These are phyloP conservation scores for Rhynchosporium secalis DNA, from an alignment of 2,329 filamentous ascomycete genomes.

Conservation along the genomic window DNA sequence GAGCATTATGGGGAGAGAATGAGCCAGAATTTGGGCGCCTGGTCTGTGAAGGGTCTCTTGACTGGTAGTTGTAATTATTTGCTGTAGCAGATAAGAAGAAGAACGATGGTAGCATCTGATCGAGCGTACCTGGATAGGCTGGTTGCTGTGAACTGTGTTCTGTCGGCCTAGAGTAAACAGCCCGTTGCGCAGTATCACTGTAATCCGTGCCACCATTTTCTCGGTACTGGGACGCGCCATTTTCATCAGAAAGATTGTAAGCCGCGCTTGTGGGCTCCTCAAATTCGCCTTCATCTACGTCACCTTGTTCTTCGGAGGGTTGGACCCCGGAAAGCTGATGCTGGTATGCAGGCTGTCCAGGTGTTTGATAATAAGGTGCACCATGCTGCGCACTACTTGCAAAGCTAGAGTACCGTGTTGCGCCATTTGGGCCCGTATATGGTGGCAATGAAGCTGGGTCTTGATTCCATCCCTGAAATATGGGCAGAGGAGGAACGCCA, in stretches of 20 bases:
- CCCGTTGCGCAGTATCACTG: constrained; percentile 30
- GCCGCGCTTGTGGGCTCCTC: constrained; percentile 46
- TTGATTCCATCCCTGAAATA: constrained; percentile 39
- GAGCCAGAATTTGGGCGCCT: constrained; percentile 32
- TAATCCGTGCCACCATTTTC: constrained; percentile 31
- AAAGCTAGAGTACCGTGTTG: constrained; percentile 26
- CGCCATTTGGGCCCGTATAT: constrained; percentile 28
- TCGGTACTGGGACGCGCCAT: constrained; percentile 37
- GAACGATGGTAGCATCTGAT: background rate
- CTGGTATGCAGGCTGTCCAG: constrained; percentile 29
- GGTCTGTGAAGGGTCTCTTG: constrained; percentile 23
- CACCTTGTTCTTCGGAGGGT: constrained; percentile 64
- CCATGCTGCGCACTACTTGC: constrained; percentile 23
- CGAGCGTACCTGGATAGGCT: constrained; percentile 28
- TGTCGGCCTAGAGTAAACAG: constrained; percentile 28
- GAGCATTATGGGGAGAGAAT: constrained; percentile 34
- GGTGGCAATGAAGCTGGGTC: constrained; percentile 32
- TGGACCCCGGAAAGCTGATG: constrained; percentile 24
- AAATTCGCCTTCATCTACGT: constrained; percentile 69
- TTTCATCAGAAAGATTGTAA: constrained; percentile 21
- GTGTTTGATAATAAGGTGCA: constrained; percentile 28
- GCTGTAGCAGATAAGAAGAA: constrained; percentile 21
- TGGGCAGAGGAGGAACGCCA: constrained; percentile 35
- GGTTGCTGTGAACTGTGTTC: constrained; percentile 27
- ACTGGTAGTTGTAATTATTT: constrained; percentile 28